A percentile compares a stretch with the other conserved stretches of the same genome.
phyloP scores from a whole-genome alignment of 768 basidiomycete genomes.

The Phylloporus sp. region DNA sequence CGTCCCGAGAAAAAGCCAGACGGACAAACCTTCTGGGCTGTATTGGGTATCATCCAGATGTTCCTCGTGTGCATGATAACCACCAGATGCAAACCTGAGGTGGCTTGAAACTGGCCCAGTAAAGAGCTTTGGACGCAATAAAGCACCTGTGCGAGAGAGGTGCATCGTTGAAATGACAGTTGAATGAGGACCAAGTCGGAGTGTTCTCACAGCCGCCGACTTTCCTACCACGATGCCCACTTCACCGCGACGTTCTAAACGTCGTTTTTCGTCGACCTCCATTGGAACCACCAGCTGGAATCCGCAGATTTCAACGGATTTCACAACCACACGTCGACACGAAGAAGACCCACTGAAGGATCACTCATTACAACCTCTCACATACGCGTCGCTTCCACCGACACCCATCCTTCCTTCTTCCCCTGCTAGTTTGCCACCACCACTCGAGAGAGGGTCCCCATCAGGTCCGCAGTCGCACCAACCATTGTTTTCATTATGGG shows the following conservation, averaged over 20 bases:
- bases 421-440: slow-evolving; percentile 25
- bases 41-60: slow-evolving; percentile 41
- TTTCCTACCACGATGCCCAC: slow-evolving; percentile 22
- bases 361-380: slow-evolving; percentile 35
- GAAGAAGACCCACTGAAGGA: slow-evolving; percentile 12
- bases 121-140: slow-evolving; percentile 34
- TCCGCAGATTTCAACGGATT: slow-evolving; percentile 8
- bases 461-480: slow-evolving; percentile 20
- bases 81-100: slow-evolving; percentile 42
- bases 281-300: slow-evolving; percentile 23
- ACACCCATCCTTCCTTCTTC: slow-evolving; percentile 61
- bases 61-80: slow-evolving; percentile 41
- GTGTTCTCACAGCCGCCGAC: slow-evolving; percentile 16
- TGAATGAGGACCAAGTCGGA: neutral
- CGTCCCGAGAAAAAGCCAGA: neutral
- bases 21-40: slow-evolving; percentile 55
- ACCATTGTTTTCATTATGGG: slow-evolving; percentile 82
- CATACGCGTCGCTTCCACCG: slow-evolving; percentile 71
- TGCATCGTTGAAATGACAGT: slow-evolving; percentile 19
- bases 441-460: slow-evolving; percentile 12
- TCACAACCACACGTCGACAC: slow-evolving; percentile 11
- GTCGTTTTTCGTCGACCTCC: slow-evolving; percentile 31
- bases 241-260: slow-evolving; percentile 32
- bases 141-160: slow-evolving; percentile 37
- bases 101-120: slow-evolving; percentile 28